These are phyloP conservation scores for Chernovozyma sophiae-reginae DNA, from an alignment of 1,139 yeast genomes.

Conservation along the genomic window DNA sequence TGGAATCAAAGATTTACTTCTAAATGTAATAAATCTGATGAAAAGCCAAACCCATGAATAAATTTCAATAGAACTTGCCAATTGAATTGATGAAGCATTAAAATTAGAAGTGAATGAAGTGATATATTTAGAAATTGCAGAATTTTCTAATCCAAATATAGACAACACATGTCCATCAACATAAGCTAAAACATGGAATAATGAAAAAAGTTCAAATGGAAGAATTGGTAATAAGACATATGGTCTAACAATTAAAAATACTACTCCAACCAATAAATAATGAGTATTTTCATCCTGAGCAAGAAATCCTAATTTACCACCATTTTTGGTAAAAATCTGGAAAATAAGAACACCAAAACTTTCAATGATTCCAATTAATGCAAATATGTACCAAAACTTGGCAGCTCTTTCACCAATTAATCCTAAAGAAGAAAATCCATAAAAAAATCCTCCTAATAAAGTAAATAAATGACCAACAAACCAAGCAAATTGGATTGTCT, in stretches of 20 bases:
- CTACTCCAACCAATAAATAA: constrained; percentile 53
- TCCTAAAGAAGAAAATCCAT: constrained; percentile 18
- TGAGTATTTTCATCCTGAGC: constrained; percentile 65
- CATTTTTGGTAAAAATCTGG: constrained; percentile 43
- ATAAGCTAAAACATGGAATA: constrained; percentile 42
- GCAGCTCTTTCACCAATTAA: constrained; percentile 20
- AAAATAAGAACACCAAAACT: constrained; percentile 76
- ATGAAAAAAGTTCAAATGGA: constrained; percentile 66
- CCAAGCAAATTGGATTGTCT: constrained; percentile 59
- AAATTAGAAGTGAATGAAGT: constrained; percentile 55
- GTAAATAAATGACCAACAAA: constrained; percentile 70
- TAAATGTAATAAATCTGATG: constrained; percentile 56
- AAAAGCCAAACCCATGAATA: constrained; percentile 47
- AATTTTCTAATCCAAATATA: constrained; percentile 44
- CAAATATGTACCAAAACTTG: constrained; percentile 52
- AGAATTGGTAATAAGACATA: constrained; percentile 52
- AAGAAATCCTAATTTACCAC: constrained; percentile 17
- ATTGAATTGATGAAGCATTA: constrained; percentile 66
- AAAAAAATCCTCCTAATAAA: constrained; percentile 50
- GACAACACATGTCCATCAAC: constrained; percentile 63
- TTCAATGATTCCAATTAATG: constrained; percentile 61
- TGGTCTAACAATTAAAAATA: constrained; percentile 55
- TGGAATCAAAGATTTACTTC: constrained; percentile 60
- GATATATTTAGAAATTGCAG: constrained; percentile 38
- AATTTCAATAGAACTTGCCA: constrained; percentile 72